Conservation (phyloP, 2,329 filamentous ascomycete genomes). For the Zasmidium angulare region DNA sequence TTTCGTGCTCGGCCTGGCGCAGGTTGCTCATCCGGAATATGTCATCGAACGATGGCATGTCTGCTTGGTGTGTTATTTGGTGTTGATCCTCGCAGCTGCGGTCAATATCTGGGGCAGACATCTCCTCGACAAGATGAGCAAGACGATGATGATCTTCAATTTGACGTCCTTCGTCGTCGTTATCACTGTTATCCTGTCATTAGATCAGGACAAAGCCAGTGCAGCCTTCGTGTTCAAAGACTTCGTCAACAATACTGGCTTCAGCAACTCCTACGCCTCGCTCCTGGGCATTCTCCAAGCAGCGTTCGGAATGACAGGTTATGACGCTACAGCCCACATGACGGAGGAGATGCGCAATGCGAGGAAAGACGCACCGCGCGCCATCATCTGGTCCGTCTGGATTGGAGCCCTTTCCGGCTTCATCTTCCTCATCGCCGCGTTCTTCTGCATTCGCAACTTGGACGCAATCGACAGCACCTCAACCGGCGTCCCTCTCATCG, state of each 20-base stretch:
- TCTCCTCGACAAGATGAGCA: slow-evolving; percentile 51
- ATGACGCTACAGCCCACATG: slow-evolving; percentile 21
- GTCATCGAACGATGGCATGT: slow-evolving; percentile 57
- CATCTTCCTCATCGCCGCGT: slow-evolving; percentile 6
- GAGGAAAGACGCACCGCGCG: slow-evolving; percentile 2
- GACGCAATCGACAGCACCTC: not conserved
- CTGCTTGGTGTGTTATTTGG: slow-evolving; percentile 52
- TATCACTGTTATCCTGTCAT: slow-evolving; percentile 51
- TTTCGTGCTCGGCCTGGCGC: slow-evolving; percentile 55
- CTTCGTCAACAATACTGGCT: slow-evolving; percentile 55
- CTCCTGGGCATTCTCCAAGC: slow-evolving; percentile 55
- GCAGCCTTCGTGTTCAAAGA: slow-evolving; percentile 54
- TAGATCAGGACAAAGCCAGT: slow-evolving; percentile 52
- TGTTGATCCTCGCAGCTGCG: slow-evolving; percentile 44
- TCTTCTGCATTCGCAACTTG: slow-evolving; percentile 9
- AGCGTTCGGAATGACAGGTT: slow-evolving; percentile 54
- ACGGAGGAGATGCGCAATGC: slow-evolving; percentile 11
- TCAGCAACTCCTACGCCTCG: slow-evolving; percentile 49
- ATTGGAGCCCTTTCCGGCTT: slow-evolving; percentile 10
- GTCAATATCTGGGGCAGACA: slow-evolving; percentile 52
- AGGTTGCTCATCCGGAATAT: slow-evolving; percentile 51
- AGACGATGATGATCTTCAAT: slow-evolving; percentile 52
- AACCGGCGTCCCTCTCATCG: slow-evolving; percentile 4
- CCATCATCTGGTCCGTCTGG: slow-evolving; percentile 10
- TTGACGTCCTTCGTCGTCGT: slow-evolving; percentile 53